Base-by-base conservation (phyloP, 1,284 basidiomycete species). In the Cyathus olla region DNA sequence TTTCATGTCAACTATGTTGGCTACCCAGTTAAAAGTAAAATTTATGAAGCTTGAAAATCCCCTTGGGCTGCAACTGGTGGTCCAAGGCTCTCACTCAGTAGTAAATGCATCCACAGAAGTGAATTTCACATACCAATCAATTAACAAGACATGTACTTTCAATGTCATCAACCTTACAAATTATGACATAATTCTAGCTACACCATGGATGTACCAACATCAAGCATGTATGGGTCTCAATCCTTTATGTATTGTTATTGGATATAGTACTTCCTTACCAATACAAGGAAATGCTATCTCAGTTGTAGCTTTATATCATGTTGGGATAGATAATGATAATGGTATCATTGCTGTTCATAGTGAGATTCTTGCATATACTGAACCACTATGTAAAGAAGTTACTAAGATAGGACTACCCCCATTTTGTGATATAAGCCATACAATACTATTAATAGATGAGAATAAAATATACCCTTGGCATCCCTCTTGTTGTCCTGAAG, bases 1-100 rank as follows among this genome's bases (percentile, higher is more conserved):
- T 48, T 80, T 83, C 50, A 69, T 85, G 54, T 83, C 78, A 2
- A 75, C 74, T 0, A 74, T 61, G 1, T 27, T 83, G 1, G 80
- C 67, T 0, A 75, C 82, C 53, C 78, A 81, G 53, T 56, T 82
- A 0, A 62, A 67, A 1, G 9, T 80, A 0, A 55, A 58, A 6
- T 28, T 55, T 1, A 59, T 63, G 0, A 57, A 60, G 1, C 51
- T 77, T 9, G 62, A 53, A 3, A 72, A 66, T 51, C 73, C 73
- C 11, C 55, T 75, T 22, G 59, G 66, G 1, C 57, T 76, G 1
- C 74, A 75, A 3, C 48, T 76, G 8, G 75, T 74, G 0, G 68
- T 75, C 1, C 69, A 73, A 37, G 71, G 73, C 0, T 77, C 71
- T 22, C 63, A 65, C 3, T 59, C 64, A 0, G 62, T 72, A 24